These are phyloP conservation scores for Coniochaeta hoffmannii DNA, from an alignment of 2,329 filamentous ascomycete species.

Conservation along the genomic window DNA sequence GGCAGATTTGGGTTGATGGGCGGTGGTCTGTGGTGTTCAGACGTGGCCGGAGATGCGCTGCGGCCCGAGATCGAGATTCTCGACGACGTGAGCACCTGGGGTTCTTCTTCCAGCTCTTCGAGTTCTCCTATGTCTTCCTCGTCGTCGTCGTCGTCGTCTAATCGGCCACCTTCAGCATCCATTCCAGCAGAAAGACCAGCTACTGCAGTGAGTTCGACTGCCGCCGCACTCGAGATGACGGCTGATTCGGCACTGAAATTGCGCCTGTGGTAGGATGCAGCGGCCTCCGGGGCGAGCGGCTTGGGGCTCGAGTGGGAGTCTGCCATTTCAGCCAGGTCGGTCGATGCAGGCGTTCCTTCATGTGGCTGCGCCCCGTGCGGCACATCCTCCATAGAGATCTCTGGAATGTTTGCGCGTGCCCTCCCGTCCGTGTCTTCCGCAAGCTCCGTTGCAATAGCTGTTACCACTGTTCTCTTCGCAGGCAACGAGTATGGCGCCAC, in stretches of 20 bases:
- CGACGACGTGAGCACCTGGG: constrained; percentile 49
- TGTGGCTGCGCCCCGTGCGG: not conserved
- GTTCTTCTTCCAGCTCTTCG: constrained; percentile 46
- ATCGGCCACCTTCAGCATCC: constrained; percentile 43
- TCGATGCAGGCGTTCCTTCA: not conserved
- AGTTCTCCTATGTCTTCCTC: constrained; percentile 41
- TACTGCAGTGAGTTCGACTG: constrained; percentile 7
- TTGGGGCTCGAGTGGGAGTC: not conserved
- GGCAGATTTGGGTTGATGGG: constrained; percentile 29
- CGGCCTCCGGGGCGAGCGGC: not conserved
- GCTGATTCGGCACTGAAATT: constrained; percentile 3
- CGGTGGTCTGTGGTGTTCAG: constrained; percentile 35
- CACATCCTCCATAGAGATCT: not conserved
- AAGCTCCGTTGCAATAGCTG: not conserved
- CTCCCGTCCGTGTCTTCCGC: not conserved
- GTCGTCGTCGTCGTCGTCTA: constrained; percentile 38
- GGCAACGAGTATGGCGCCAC: not conserved
- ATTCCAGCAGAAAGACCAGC: not conserved
- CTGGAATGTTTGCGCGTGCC: not conserved
- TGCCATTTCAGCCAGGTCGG: not conserved
- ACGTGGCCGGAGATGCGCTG: constrained; percentile 38
- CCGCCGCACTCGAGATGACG: constrained; percentile 8
- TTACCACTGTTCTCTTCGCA: not conserved
- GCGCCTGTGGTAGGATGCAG: not conserved
- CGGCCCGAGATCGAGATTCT: constrained; percentile 47